Percentiles rank a stretch among this genome's conserved stretches.
These are phyloP conservation scores for Breviolum minutum DNA, from an alignment of 73 alveolate genomes.

Conservation along the genomic window DNA sequence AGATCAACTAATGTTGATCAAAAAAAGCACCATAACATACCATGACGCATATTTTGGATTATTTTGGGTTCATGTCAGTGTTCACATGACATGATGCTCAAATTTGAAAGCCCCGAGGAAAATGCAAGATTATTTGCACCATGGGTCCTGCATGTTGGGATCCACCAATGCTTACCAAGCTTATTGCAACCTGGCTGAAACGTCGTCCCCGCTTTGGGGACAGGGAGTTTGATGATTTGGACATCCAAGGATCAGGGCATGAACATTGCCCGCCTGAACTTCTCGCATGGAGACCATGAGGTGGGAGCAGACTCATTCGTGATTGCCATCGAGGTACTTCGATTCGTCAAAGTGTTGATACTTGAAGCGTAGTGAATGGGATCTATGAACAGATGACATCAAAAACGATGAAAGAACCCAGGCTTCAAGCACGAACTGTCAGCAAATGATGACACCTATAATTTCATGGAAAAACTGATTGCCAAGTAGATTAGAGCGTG, in stretches of 20 bases:
- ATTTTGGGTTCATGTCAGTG: no score
- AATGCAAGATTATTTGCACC: constrained; percentile 98
- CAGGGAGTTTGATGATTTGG: background rate
- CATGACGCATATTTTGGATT: no score
- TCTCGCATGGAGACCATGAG: constrained; percentile 99
- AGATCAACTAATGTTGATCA: no score
- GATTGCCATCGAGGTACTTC: no score
- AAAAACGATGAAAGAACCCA: no score
- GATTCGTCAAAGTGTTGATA: no score
- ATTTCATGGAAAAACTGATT: background rate
- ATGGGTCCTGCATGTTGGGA: constrained; percentile 98
- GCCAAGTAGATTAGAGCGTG: background rate
- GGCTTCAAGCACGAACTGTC: no score
- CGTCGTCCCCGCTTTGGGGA: no score
- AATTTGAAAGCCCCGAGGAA: constrained; percentile 84
- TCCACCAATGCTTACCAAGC: constrained; percentile 96
- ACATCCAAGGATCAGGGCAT: constrained; percentile 98
- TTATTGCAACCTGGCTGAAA: background rate
- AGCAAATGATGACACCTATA: no score
- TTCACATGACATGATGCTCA: background rate
- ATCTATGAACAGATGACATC: no score
- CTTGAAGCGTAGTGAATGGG: no score
- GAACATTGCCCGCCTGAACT: constrained; percentile 99
- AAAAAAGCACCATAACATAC: no score
- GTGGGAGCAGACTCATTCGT: background rate